Evolutionary conservation across 495 filamentous ascomycete genomes (phyloP).

Genomic region (Aspergillus panamensis): DNA sequence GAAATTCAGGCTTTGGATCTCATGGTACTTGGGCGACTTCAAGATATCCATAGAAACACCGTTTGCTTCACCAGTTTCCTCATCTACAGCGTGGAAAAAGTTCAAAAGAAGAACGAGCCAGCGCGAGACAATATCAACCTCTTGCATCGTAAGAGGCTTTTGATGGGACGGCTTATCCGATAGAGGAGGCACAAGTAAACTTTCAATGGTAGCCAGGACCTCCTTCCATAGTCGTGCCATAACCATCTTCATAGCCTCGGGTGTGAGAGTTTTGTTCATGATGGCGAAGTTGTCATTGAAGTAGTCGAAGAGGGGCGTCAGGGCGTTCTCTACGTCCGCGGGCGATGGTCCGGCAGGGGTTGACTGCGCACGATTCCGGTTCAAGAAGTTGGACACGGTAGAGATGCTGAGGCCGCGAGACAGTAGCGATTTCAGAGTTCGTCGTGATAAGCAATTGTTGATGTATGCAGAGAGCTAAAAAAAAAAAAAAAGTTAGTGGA

Average conservation of each 20-base stretch:
- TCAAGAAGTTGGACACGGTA: slow-evolving; percentile 77
- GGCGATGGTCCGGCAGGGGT: slow-evolving; percentile 58
- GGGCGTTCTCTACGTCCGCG: slow-evolving; percentile 71
- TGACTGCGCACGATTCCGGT: slow-evolving; percentile 53
- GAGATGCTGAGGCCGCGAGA: slow-evolving; percentile 69
- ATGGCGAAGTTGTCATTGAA: slow-evolving; percentile 99
- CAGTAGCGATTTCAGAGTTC: slow-evolving; percentile 70
- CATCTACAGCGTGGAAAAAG: slow-evolving; percentile 93
- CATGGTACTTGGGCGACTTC: slow-evolving; percentile 96
- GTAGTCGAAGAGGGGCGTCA: slow-evolving; percentile 89
- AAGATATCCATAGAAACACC: slow-evolving; percentile 89
- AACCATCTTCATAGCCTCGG: slow-evolving; percentile 89
- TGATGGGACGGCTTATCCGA: slow-evolving; percentile 94
- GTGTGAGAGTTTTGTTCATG: slow-evolving; percentile 93
- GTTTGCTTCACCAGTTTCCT: slow-evolving; percentile 75
- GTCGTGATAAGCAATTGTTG: slow-evolving; percentile 78
- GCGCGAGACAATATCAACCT: slow-evolving; percentile 90
- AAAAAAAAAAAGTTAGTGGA: slow-evolving; percentile 11
- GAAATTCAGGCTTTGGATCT: slow-evolving; percentile 92
- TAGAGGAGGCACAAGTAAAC: slow-evolving; percentile 85
- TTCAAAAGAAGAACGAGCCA: slow-evolving; percentile 90
- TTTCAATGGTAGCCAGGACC: slow-evolving; percentile 86
- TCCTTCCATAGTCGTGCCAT: slow-evolving; percentile 99
- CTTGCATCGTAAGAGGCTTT: slow-evolving; percentile 78
- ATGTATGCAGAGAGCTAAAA: slow-evolving; percentile 88